These are phyloP conservation scores for Trametes sanguinea DNA, from an alignment of 768 basidiomycete genomes.

Conservation along the genomic window DNA sequence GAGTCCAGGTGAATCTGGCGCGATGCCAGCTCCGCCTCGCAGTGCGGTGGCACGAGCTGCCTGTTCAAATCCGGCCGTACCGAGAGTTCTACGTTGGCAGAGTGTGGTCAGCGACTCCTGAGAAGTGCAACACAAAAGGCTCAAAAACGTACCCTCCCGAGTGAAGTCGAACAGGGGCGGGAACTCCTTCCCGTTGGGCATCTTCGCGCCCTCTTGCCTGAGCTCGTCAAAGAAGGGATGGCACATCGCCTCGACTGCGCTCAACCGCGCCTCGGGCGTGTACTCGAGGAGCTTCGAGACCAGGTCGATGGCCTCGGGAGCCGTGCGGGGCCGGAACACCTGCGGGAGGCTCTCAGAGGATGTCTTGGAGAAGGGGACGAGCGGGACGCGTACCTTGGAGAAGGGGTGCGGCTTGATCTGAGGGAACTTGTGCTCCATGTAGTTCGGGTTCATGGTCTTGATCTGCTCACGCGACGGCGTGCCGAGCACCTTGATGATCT, in stretches of 20 bases:
- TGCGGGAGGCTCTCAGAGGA: constrained; percentile 34
- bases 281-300: constrained; percentile 96
- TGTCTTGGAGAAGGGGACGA: constrained; percentile 6
- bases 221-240: constrained; percentile 98
- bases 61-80: constrained; percentile 93
- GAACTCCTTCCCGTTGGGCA: constrained; percentile 98
- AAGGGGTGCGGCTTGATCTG: constrained; percentile 99
- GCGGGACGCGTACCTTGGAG: constrained; percentile 70
- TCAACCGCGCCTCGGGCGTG: constrained; percentile 92
- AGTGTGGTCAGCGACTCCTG: constrained; percentile 10
- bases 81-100: constrained; percentile 72
- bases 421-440: constrained; percentile 99
- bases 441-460: constrained; percentile 99
- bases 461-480: constrained; percentile 99
- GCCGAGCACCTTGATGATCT: constrained; percentile 99
- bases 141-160: constrained; percentile 74
- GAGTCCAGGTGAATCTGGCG: constrained; percentile 85
- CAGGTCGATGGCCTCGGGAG: constrained; percentile 93
- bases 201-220: constrained; percentile 83
- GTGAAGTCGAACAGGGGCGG: constrained; percentile 95
- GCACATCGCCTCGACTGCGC: constrained; percentile 89
- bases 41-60: constrained; percentile 86
- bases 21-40: constrained; percentile 85
- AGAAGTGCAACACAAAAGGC: neutral
- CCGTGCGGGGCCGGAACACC: constrained; percentile 98